Percentiles rank a stretch among this genome's conserved stretches.
These are phyloP conservation scores for Neodidymelliopsis sp. DNA, from an alignment of 2,329 filamentous ascomycete genomes.

Conservation along the genomic window DNA sequence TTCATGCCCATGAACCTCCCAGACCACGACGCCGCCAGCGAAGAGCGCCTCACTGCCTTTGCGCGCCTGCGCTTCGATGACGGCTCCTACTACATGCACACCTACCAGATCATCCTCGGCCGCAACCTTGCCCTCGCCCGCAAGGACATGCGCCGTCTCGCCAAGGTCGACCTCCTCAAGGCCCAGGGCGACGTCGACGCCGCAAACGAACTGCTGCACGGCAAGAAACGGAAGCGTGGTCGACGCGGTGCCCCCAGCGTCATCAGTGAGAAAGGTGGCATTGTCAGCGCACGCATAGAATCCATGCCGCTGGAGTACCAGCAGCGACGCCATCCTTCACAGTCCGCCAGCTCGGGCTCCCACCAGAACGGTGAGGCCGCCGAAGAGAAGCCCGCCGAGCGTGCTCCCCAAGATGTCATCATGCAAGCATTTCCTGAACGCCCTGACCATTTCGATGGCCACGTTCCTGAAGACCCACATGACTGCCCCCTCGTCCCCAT, in stretches of 20 bases:
- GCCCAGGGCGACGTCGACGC: constrained; percentile 35
- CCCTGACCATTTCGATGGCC: constrained; percentile 61
- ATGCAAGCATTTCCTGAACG: constrained; percentile 47
- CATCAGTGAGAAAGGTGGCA: constrained; percentile 73
- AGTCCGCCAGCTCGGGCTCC: constrained; percentile 61
- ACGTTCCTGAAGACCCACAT: constrained; percentile 65
- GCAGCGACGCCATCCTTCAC: constrained; percentile 50
- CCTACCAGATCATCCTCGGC: constrained; percentile 74
- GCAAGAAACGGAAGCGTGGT: constrained; percentile 58
- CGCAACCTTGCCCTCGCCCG: constrained; percentile 64
- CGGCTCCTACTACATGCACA: constrained; percentile 81
- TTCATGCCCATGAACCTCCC: constrained; percentile 15
- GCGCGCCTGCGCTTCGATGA: constrained; percentile 76
- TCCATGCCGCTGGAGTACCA: constrained; percentile 46
- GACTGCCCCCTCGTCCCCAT: constrained; percentile 74
- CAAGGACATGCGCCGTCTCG: constrained; percentile 61
- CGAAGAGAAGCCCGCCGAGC: constrained; percentile 38
- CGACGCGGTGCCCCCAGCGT: constrained; percentile 64
- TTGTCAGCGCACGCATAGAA: constrained; percentile 56
- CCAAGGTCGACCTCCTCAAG: constrained; percentile 36
- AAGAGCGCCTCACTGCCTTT: constrained; percentile 63
- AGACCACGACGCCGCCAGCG: constrained; percentile 20
- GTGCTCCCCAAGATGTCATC: constrained; percentile 45
- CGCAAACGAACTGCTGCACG: constrained; percentile 34
- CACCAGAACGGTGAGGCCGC: constrained; percentile 45